Evolutionary conservation across 2,329 filamentous ascomycete species (phyloP), one percentile per base, ranked within the genome.

Genomic region (Aspergillus eucalypticola): DNA sequence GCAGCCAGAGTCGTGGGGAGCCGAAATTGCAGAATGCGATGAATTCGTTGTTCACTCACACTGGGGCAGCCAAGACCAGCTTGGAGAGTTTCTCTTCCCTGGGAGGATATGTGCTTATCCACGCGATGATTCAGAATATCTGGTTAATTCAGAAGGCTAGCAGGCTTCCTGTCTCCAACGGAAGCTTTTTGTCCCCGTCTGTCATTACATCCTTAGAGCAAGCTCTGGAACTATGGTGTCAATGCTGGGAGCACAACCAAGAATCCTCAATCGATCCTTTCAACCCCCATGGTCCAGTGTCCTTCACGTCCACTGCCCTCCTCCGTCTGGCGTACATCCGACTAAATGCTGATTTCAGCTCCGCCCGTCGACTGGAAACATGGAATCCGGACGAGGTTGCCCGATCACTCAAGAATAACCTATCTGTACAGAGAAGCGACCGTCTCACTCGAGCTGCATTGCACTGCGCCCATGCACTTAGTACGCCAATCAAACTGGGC

Each of bases 401-500:
- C 3, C 68, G 59, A 0, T 74, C 73, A 5, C 63, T 75, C 1
- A 70, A 64, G 6, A 65, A 72, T 4, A 73, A 73, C 10, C 67
- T 73, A 11, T 62, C 59, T 0, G 79, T 84, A 0, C 77, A 81
- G 42, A 76, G 82, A 0, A 81, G 81, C 21, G 79, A 83, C 44
- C 69, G 70, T 1, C 66, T 75, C 3, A 74, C 73, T 2, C 78
- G 81, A 0, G 83, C 84, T 0, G 73, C 84, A 1, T 72, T 86
- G 0, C 84, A 86, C 62, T 79, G 82, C 1, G 80, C 82, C 0
- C 83, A 86, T 49, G 82, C 82, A 7, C 73, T 86, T 0, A 84
- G 83, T 51, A 84, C 85, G 0, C 84, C 84, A 0, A 83, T 86
- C 5, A 74, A 83, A 21, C 67, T 86, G 0, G 84, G 84, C 0